Conservation (phyloP, 192 early-diverging fungal genomes). For the Backusella tuberculispora region DNA sequence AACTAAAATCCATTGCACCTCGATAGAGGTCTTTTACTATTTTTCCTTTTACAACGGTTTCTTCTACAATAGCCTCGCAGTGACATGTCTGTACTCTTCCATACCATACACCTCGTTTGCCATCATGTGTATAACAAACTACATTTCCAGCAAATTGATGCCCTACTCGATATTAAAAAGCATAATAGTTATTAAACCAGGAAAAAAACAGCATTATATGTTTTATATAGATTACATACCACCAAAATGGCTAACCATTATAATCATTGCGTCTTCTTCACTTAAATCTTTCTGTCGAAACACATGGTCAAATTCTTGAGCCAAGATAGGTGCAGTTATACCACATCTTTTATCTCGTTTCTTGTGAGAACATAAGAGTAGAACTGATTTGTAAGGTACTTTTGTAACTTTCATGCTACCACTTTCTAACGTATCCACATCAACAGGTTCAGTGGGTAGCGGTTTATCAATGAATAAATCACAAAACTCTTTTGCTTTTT, state of each 20-base stretch:
- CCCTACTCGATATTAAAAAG: slow-evolving; percentile 26
- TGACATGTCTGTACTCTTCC: slow-evolving; percentile 54
- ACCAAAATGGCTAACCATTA: slow-evolving; percentile 52
- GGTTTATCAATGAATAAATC: slow-evolving; percentile 37
- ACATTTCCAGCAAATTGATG: slow-evolving; percentile 58
- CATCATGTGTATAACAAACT: slow-evolving; percentile 47
- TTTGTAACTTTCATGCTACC: slow-evolving; percentile 6
- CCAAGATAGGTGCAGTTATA: slow-evolving; percentile 46
- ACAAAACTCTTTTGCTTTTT: slow-evolving; percentile 44
- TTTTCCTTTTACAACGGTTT: slow-evolving; percentile 44
- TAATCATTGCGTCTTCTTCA: slow-evolving; percentile 34
- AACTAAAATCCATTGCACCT: slow-evolving; percentile 51
- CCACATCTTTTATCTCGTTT: slow-evolving; percentile 54
- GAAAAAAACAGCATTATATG: background rate
- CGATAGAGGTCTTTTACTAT: slow-evolving; percentile 51
- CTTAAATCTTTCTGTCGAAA: slow-evolving; percentile 44
- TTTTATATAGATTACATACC: slow-evolving; percentile 30
- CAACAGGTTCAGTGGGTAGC: slow-evolving; percentile 1
- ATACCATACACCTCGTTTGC: slow-evolving; percentile 51
- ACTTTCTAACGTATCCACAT: background rate
- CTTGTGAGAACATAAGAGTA: slow-evolving; percentile 54
- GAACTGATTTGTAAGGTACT: slow-evolving; percentile 32
- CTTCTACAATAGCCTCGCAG: slow-evolving; percentile 46
- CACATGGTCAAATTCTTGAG: slow-evolving; percentile 45
- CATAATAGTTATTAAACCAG: background rate